Evolutionary conservation across 805 yeast species (phyloP).

Genomic region (Myxozyma geophila): DNA sequence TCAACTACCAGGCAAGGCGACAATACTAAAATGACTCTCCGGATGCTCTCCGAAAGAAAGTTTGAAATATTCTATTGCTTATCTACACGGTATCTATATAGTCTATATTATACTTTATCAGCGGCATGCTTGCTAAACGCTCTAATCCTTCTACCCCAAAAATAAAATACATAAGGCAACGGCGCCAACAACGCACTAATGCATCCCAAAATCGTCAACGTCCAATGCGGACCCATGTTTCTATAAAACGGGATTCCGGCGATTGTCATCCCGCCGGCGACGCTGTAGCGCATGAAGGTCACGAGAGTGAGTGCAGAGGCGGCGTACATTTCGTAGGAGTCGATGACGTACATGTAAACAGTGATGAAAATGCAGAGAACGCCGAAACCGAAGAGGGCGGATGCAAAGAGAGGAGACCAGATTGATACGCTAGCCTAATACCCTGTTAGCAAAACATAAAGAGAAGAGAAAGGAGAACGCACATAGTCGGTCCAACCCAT

Average conservation of each 20-base stretch:
- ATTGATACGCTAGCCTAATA: constrained; percentile 23
- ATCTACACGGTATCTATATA: no score
- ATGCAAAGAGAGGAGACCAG: constrained; percentile 60
- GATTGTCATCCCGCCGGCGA: constrained; percentile 59
- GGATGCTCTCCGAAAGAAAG: background rate
- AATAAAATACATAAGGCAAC: constrained; percentile 59
- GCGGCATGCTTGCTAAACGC: constrained; percentile 39
- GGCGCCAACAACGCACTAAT: constrained; percentile 50
- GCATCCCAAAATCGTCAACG: constrained; percentile 32
- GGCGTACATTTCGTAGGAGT: constrained; percentile 54
- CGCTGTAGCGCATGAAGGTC: constrained; percentile 57
- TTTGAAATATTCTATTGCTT: no score
- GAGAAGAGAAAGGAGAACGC: constrained; percentile 26
- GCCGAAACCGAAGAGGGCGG: constrained; percentile 50
- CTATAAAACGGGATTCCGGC: constrained; percentile 60
- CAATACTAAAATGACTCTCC: no score
- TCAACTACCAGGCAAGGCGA: no score
- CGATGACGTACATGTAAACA: constrained; percentile 49
- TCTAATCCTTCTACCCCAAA: constrained; percentile 52
- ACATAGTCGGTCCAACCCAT: constrained; percentile 58
- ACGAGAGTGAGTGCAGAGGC: constrained; percentile 87
- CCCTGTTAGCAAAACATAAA: constrained; percentile 49
- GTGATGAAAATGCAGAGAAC: constrained; percentile 49
- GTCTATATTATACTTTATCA: background rate
- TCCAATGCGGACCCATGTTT: constrained; percentile 56